Percentiles rank a stretch among this genome's conserved stretches.
Evolutionary conservation across 495 filamentous ascomycete species (phyloP).

Genomic region (Trichoderma reesei): DNA sequence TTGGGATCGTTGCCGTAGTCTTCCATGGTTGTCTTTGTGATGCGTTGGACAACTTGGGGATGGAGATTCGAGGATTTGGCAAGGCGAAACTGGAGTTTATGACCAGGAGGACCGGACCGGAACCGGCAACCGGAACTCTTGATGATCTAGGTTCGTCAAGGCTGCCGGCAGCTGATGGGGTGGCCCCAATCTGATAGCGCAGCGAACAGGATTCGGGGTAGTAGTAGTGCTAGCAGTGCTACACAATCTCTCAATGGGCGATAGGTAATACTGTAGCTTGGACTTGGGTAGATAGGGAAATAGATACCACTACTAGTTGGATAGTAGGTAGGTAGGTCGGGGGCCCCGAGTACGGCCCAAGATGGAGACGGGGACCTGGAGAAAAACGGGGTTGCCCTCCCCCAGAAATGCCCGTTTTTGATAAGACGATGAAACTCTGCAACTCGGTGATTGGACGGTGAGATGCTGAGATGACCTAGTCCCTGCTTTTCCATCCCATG

Average conservation of each 20-base stretch:
- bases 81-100: too few relatives aligned
- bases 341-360: not conserved
- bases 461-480: not conserved
- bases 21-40: not conserved
- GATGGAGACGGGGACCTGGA: conserved; percentile 4
- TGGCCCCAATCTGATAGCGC: not conserved
- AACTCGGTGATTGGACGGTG: not conserved
- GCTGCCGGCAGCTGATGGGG: not conserved
- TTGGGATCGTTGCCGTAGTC: conserved; percentile 5
- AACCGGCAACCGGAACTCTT: not conserved
- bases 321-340: not conserved
- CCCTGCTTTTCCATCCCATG: not conserved
- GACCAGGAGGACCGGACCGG: not conserved
- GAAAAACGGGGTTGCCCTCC: not conserved
- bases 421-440: not conserved
- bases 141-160: not conserved
- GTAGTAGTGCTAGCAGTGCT: too few relatives aligned
- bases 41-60: not conserved
- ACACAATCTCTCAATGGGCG: too few relatives aligned
- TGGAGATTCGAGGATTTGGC: not conserved
- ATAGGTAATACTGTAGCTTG: too few relatives aligned
- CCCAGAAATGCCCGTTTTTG: conserved; percentile 8
- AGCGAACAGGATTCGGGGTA: not conserved
- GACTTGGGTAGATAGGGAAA: too few relatives aligned
- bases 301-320: not conserved